Percentiles rank a stretch among this genome's conserved stretches.
Evolutionary conservation across 768 basidiomycete species (phyloP).

Genomic region (Amanita exitialis): DNA sequence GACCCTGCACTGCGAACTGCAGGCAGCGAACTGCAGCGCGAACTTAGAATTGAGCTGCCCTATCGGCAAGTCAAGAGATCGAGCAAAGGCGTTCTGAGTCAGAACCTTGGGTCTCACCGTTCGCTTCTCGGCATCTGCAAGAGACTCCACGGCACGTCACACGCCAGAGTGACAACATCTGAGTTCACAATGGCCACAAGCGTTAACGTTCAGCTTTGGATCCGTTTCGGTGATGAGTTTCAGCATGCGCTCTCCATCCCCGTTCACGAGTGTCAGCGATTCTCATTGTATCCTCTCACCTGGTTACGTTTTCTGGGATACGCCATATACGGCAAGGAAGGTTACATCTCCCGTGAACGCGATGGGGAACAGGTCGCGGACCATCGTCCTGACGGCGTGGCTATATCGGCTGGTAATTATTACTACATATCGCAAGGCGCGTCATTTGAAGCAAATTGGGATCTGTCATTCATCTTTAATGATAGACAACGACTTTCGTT

Average conservation of each 20-base stretch:
- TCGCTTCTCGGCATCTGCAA: no score
- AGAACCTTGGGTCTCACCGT: no score
- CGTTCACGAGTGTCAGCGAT: conserved; percentile 7
- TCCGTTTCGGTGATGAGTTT: neutral
- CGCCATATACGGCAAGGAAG: conserved; percentile 6
- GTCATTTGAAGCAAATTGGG: conserved; percentile 1
- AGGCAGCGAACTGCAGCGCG: no score
- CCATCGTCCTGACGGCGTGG: conserved; percentile 1
- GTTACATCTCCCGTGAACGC: conserved; percentile 5
- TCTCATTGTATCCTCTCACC: conserved; percentile 6
- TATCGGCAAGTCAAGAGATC: no score
- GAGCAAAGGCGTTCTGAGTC: no score
- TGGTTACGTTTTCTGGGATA: conserved; percentile 8
- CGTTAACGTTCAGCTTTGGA: neutral
- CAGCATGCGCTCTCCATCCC: conserved; percentile 11
- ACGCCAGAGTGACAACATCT: no score
- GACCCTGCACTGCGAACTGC: no score
- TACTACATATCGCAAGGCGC: conserved; percentile 6
- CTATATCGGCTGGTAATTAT: conserved; percentile 5
- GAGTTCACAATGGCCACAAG: neutral
- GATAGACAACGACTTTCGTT: neutral
- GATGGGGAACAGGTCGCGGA: neutral
- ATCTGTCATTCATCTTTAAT: neutral
- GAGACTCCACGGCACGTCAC: no score
- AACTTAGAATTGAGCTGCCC: no score